Conservation (phyloP, 2,329 filamentous ascomycete genomes). For the Penicillium janthinellum region DNA sequence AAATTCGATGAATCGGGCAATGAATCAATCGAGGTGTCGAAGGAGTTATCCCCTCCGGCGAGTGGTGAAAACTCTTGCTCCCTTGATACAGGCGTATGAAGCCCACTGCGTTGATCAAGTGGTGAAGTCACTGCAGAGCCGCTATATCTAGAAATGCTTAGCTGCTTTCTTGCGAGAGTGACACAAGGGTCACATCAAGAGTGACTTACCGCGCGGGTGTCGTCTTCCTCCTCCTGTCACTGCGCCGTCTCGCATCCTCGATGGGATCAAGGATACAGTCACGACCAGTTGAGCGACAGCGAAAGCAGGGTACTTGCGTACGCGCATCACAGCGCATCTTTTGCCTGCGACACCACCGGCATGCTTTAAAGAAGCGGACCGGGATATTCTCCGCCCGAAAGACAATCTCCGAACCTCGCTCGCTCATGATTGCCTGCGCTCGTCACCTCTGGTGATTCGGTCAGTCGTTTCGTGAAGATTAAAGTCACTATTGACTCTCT, state of each 20-base stretch:
- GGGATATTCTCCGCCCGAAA: slow-evolving; percentile 35
- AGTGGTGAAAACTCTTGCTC: slow-evolving; percentile 32
- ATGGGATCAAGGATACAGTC: slow-evolving; percentile 40
- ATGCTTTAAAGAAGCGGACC: slow-evolving; percentile 39
- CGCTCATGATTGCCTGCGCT: slow-evolving; percentile 24
- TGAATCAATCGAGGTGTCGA: slow-evolving; percentile 27
- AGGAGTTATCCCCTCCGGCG: slow-evolving; percentile 21
- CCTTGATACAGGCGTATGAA: slow-evolving; percentile 28
- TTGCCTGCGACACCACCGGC: slow-evolving; percentile 38
- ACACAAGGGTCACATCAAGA: neutral
- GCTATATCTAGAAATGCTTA: slow-evolving; percentile 17
- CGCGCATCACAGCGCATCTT: slow-evolving; percentile 42
- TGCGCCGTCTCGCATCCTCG: slow-evolving; percentile 28
- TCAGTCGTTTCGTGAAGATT: neutral
- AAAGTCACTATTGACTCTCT: neutral
- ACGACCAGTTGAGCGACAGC: slow-evolving; percentile 35
- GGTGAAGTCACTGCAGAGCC: slow-evolving; percentile 20
- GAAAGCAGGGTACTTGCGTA: slow-evolving; percentile 38
- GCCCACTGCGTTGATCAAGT: slow-evolving; percentile 23
- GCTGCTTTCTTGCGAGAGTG: neutral
- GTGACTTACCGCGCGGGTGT: slow-evolving; percentile 28
- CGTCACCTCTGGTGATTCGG: neutral
- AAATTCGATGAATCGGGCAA: slow-evolving; percentile 23
- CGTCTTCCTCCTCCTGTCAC: slow-evolving; percentile 26
- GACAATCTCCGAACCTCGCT: slow-evolving; percentile 31